Evolutionary conservation across 2,329 filamentous ascomycete species (phyloP).

Genomic region (Epichloe coenophiala): DNA sequence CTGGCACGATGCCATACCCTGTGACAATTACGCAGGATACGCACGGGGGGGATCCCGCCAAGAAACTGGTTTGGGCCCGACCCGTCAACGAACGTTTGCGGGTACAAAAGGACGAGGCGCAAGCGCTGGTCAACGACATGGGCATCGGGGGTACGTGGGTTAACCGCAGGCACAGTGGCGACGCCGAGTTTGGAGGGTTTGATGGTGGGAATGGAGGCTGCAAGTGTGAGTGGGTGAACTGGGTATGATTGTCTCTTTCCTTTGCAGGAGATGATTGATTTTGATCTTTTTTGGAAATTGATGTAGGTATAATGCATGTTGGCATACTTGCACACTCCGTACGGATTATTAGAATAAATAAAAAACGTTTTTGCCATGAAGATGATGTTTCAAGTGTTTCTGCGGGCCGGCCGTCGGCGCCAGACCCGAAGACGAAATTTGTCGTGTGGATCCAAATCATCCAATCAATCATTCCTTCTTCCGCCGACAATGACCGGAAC

Average conservation of each 20-base stretch:
- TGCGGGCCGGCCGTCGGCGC: too few species aligned
- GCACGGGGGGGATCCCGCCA: slow-evolving; percentile 38
- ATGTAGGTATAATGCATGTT: not conserved
- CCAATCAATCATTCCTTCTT: too few species aligned
- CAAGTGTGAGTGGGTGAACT: slow-evolving; percentile 48
- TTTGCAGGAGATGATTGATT: not conserved
- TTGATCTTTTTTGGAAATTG: not conserved
- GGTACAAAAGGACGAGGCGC: slow-evolving; percentile 29
- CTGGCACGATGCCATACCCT: slow-evolving; percentile 51
- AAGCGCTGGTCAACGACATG: slow-evolving; percentile 35
- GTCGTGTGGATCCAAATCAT: too few species aligned
- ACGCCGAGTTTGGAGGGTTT: slow-evolving; percentile 41
- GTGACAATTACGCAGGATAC: slow-evolving; percentile 47
- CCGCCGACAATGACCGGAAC: not conserved
- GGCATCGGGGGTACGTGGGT: slow-evolving; percentile 36
- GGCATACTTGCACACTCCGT: not conserved
- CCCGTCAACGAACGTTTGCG: slow-evolving; percentile 32
- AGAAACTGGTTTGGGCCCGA: slow-evolving; percentile 43
- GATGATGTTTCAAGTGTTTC: too few species aligned
- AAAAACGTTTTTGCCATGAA: not conserved
- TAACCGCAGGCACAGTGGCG: slow-evolving; percentile 32
- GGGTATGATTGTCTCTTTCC: slow-evolving; percentile 8
- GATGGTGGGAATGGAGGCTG: slow-evolving; percentile 53
- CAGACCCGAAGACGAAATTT: not conserved
- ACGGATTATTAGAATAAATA: not conserved